A percentile compares a stretch with the other conserved stretches of the same genome.
These are phyloP conservation scores for Dacryopinax primogenitus DNA, from an alignment of 768 basidiomycete species.

Conservation along the genomic window DNA sequence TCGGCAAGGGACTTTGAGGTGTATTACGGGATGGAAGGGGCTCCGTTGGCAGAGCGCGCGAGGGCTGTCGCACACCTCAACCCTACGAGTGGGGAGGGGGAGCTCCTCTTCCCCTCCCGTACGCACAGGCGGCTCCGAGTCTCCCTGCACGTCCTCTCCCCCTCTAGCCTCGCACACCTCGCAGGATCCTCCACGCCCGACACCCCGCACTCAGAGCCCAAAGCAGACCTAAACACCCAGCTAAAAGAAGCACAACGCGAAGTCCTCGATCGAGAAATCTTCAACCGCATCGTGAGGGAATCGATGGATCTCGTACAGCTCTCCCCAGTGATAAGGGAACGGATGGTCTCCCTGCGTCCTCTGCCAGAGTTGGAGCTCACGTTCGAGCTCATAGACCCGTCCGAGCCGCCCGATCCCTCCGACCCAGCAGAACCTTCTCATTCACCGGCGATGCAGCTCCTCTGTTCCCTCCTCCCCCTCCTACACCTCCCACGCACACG, in stretches of 20 bases:
- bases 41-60: neutral
- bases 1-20: neutral
- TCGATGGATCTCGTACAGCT: neutral
- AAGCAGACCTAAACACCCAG: neutral
- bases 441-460: neutral
- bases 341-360: neutral
- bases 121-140: neutral
- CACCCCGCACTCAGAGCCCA: neutral
- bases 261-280: neutral
- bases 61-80: neutral
- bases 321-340: neutral
- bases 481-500: slow-evolving; percentile 5
- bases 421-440: neutral
- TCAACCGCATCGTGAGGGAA: neutral
- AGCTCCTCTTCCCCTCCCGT: slow-evolving; percentile 2
- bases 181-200: neutral
- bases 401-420: neutral
- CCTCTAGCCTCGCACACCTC: neutral
- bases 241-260: neutral
- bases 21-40: slow-evolving; percentile 3
- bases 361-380: neutral
- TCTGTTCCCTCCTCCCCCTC: neutral
- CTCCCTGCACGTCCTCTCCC: neutral
- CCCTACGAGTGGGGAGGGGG: neutral
- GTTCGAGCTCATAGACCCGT: neutral